These are phyloP conservation scores for Pilobolus umbonatus DNA, from an alignment of 192 early-diverging fungal genomes.

Conservation along the genomic window DNA sequence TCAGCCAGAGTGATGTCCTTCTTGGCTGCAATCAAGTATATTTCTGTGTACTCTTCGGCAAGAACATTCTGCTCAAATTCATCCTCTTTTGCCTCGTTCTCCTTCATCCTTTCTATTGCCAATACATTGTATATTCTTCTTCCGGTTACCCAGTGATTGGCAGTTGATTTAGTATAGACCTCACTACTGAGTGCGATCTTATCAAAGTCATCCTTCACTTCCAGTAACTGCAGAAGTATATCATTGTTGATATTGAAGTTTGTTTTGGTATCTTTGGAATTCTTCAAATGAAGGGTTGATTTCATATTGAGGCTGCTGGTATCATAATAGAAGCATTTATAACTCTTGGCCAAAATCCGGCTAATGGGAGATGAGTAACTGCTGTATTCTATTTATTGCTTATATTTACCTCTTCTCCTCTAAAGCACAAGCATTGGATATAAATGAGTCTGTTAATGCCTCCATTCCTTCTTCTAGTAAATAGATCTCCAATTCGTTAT, in stretches of 20 bases:
- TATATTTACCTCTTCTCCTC: constrained; percentile 26
- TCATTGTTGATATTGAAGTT: constrained; percentile 39
- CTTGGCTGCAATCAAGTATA: constrained; percentile 55
- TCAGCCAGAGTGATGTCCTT: constrained; percentile 50
- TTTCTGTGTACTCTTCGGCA: constrained; percentile 30
- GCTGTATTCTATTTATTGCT: neutral
- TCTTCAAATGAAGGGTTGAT: constrained; percentile 27
- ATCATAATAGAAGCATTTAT: constrained; percentile 37
- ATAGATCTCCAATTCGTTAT: constrained; percentile 19
- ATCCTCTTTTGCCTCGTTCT: neutral
- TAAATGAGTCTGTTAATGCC: constrained; percentile 3
- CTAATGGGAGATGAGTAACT: neutral
- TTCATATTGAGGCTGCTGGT: constrained; percentile 51
- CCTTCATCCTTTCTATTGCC: neutral
- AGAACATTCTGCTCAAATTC: neutral
- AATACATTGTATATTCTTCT: constrained; percentile 28
- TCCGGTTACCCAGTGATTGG: constrained; percentile 53
- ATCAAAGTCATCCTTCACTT: constrained; percentile 53
- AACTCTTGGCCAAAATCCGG: constrained; percentile 23
- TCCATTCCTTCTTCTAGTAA: constrained; percentile 17
- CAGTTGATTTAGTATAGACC: constrained; percentile 47
- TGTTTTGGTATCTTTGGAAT: constrained; percentile 2
- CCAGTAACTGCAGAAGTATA: constrained; percentile 44
- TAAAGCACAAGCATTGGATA: constrained; percentile 12
- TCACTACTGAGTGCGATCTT: constrained; percentile 40